These are phyloP conservation scores for Mallotus nudiflorus DNA, from an alignment of 345 rosid species.

Conservation along the genomic window DNA sequence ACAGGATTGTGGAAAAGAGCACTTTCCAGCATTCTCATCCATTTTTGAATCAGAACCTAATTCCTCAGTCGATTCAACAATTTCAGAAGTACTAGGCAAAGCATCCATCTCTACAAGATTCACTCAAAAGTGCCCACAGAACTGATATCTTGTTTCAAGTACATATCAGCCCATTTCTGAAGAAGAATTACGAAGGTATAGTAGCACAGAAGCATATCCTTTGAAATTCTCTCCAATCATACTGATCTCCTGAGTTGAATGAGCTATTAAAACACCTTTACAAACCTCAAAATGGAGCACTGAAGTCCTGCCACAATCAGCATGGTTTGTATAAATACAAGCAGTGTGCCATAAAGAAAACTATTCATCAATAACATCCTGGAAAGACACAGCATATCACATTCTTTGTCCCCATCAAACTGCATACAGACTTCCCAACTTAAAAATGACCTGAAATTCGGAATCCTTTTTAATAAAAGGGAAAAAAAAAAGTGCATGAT, in stretches of 20 bases:
- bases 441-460: not conserved
- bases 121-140: constrained; percentile 22
- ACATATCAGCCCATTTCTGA: constrained; percentile 43
- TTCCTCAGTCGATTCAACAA: constrained; percentile 53
- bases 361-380: not conserved
- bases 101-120: constrained; percentile 37
- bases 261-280: constrained; percentile 12
- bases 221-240: constrained; percentile 32
- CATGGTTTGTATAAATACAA: constrained; percentile 9
- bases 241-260: constrained; percentile 26
- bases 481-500: not conserved
- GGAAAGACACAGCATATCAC: not conserved
- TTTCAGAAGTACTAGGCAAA: constrained; percentile 47
- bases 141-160: constrained; percentile 1
- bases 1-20: constrained; percentile 29
- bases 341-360: not conserved
- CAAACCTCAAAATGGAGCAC: constrained; percentile 27
- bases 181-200: constrained; percentile 24
- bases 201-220: constrained; percentile 19
- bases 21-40: constrained; percentile 30
- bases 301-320: constrained; percentile 38
- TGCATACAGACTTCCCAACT: not conserved
- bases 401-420: not conserved
- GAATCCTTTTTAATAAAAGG: not conserved
- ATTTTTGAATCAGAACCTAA: constrained; percentile 25